Percentiles rank a stretch among this genome's conserved stretches.
phyloP scores from a whole-genome alignment of 2,329 filamentous ascomycete species.

The Hymenoscyphus scutula region DNA sequence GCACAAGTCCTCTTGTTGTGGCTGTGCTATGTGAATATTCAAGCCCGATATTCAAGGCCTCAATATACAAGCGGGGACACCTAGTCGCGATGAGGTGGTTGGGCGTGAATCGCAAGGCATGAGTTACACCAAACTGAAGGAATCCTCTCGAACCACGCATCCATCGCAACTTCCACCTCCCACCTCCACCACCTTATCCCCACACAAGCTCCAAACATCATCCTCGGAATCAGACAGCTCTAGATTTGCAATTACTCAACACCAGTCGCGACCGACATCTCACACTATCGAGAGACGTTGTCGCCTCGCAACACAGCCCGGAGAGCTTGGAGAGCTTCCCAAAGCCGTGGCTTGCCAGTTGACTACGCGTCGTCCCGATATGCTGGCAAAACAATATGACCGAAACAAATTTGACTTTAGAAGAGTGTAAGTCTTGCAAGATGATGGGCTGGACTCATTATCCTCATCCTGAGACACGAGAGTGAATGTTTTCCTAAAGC shows the following conservation, averaged over 20 bases:
- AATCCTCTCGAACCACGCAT: not conserved
- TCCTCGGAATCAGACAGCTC: not conserved
- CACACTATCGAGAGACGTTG: not conserved
- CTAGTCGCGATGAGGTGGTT: not conserved
- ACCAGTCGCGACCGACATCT: not conserved
- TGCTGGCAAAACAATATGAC: slow-evolving; percentile 67
- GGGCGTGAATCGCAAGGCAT: not conserved
- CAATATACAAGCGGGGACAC: not conserved
- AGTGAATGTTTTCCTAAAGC: not conserved
- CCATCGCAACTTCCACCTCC: not conserved
- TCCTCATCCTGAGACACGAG: too few species aligned
- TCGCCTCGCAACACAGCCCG: not conserved
- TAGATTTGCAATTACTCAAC: not conserved
- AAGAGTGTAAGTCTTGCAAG: slow-evolving; percentile 67
- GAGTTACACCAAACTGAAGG: slow-evolving; percentile 4
- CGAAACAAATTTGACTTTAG: slow-evolving; percentile 77
- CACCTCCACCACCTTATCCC: too few species aligned
- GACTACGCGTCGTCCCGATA: slow-evolving; percentile 43
- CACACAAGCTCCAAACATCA: not conserved
- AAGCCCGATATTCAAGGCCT: not conserved
- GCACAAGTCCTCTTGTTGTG: not conserved
- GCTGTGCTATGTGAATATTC: not conserved
- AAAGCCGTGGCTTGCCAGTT: not conserved
- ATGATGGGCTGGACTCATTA: not conserved
- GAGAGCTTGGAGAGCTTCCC: slow-evolving; percentile 5